Conservation (phyloP, 257 asterid species). For the Linaria vulgaris region DNA sequence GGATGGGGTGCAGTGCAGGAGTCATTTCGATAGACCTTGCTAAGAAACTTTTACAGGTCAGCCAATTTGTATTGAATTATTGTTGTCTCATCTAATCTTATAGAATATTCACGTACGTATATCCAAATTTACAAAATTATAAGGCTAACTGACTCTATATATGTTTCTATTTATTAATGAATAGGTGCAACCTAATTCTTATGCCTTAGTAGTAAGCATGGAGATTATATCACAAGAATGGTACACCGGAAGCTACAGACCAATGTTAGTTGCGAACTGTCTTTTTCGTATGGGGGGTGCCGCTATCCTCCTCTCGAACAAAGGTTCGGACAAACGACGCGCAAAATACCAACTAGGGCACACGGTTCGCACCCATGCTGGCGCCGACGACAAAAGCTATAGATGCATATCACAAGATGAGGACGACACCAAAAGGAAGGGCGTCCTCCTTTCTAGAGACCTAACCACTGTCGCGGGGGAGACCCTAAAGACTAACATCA, state of each 20-base stretch:
- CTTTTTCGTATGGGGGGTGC: too few species aligned
- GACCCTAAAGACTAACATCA: constrained; percentile 47
- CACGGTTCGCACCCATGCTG: constrained; percentile 67
- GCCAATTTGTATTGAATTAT: too few species aligned
- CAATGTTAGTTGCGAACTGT: too few species aligned
- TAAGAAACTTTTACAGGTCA: constrained; percentile 75
- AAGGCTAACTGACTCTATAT: constrained; percentile 2
- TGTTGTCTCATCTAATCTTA: too few species aligned
- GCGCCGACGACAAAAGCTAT: constrained; percentile 62
- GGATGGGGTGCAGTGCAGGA: too few species aligned
- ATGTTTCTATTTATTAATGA: background rate
- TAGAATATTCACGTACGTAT: too few species aligned
- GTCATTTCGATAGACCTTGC: constrained; percentile 81
- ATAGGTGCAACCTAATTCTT: constrained; percentile 68
- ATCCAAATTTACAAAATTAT: too few species aligned
- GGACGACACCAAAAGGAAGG: constrained; percentile 36
- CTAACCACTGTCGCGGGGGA: constrained; percentile 56
- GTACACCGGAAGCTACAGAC: too few species aligned
- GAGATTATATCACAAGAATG: too few species aligned
- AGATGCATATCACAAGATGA: constrained; percentile 61
- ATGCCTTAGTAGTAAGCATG: constrained; percentile 73
- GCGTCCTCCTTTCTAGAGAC: constrained; percentile 48
- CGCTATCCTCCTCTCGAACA: constrained; percentile 66
- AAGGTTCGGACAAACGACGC: constrained; percentile 35
- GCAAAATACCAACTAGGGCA: constrained; percentile 64